These are phyloP conservation scores for Tephrocybe rancida DNA, from an alignment of 768 basidiomycete species.

Conservation along the genomic window DNA sequence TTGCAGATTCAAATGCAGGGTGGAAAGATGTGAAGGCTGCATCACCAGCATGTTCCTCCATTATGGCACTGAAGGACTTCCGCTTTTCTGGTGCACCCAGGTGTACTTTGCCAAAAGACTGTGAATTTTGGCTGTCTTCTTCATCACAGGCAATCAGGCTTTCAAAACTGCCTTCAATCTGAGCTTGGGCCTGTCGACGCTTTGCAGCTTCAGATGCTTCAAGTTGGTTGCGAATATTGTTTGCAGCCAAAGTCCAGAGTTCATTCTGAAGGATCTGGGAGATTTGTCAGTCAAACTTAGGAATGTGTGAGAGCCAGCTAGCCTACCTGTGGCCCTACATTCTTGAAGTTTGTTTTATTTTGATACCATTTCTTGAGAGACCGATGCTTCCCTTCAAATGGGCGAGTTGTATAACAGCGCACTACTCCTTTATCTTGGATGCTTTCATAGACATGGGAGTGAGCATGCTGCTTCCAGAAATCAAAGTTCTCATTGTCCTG, in stretches of 20 bases:
- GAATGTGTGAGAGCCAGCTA: neutral
- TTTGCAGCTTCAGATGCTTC: neutral
- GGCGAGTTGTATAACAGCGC: constrained; percentile 31
- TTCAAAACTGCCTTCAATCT: neutral
- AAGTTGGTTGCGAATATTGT: constrained; percentile 14
- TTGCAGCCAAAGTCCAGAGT: constrained; percentile 5
- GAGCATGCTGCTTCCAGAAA: constrained; percentile 36
- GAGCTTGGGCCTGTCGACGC: neutral
- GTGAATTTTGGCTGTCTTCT: neutral
- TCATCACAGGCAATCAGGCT: neutral
- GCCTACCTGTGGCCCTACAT: constrained; percentile 34
- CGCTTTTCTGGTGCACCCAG: constrained; percentile 7
- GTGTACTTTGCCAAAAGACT: constrained; percentile 3
- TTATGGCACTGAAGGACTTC: too few relatives aligned
- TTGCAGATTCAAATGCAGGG: too few relatives aligned
- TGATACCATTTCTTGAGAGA: constrained; percentile 28
- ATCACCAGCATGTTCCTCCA: constrained; percentile 1
- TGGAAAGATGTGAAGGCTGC: neutral
- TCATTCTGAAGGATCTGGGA: constrained; percentile 17
- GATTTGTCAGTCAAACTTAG: constrained; percentile 7
- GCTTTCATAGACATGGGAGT: constrained; percentile 31
- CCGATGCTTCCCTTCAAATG: constrained; percentile 31
- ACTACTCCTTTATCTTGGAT: constrained; percentile 33
- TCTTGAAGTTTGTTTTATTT: constrained; percentile 31
- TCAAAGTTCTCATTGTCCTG: constrained; percentile 39